Evolutionary conservation across 2,329 filamentous ascomycete genomes (phyloP), one percentile per base, ranked within the genome.

Genomic region (Raffaelea arxii): DNA sequence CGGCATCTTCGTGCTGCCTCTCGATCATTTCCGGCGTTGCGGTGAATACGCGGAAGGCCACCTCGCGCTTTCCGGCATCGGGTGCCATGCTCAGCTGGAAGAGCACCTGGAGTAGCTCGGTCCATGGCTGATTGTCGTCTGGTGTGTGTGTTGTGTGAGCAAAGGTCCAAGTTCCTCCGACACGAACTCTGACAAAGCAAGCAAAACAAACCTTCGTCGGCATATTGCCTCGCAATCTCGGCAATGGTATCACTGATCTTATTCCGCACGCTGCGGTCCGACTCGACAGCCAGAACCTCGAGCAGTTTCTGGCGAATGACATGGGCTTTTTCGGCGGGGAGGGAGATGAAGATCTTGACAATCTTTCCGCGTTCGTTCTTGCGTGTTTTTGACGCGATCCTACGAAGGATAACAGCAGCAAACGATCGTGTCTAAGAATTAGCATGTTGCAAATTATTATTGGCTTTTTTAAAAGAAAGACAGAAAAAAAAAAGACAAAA

Each of bases 181-280:
- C 32, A 30, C 27, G 27, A 9, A 9, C 27, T 30, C 27, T 30
- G 16, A 30, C 16, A 36, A 21, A 41, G 43, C 12, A 36, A 18
- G 14, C 14, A 32, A 35, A 47, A 70, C 82, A 64, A 74, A 94
- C 88, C 83, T 59, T 85, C 88, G 58, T 97, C 92, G 39, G 86
- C 85, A 66, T 96, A 96, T 69, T 98, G 89, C 59, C 92, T 81
- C 39, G 91, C 92, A 50, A 98, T 75, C 67, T 98, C 92, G 22
- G 92, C 92, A 51, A 97, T 86, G n/a, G 91, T 89, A 67, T 98
- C 92, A 57, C 90, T 92, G 61, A 97, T 86, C 67, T 98, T 98
- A 70, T 95, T 92, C 58, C 92, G 78, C 41, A 95, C 86, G 35
- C 78, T 72, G 51, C 81, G 77, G 51, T 85, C 78, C 21, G 77